Conservation (phyloP, 108 stramenopile species). For the Nitzschia palea region DNA sequence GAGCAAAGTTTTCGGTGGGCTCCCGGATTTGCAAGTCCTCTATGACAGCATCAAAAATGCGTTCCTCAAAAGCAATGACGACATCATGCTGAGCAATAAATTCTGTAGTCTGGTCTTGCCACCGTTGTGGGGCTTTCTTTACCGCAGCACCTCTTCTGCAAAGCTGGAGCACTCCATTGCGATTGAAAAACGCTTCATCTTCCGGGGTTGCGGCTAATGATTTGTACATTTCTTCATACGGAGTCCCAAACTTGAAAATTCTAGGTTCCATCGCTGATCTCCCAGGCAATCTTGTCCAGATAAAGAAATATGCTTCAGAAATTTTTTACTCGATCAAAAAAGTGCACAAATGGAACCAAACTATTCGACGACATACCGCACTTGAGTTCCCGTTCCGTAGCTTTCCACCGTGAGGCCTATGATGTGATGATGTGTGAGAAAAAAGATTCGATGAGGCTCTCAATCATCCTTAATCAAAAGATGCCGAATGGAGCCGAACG, state of each 20-base stretch:
- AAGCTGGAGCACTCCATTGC: conserved; percentile 85
- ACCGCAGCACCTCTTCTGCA: conserved; percentile 87
- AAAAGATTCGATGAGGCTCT: neutral
- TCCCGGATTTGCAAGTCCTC: conserved; percentile 91
- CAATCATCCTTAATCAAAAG: neutral
- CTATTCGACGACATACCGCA: conserved; percentile 50
- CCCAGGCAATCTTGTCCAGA: conserved; percentile 44
- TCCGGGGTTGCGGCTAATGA: conserved; percentile 71
- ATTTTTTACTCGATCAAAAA: no score
- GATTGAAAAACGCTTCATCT: conserved; percentile 80
- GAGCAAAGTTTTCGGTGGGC: conserved; percentile 85
- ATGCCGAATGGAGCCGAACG: no score
- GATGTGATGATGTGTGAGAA: neutral
- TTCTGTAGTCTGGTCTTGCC: conserved; percentile 80
- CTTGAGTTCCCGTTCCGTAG: conserved; percentile 91
- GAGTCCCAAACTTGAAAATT: conserved; percentile 90
- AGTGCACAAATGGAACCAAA: no score
- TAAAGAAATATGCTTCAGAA: no score
- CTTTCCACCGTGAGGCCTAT: conserved; percentile 77
- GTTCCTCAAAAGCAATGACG: conserved; percentile 89
- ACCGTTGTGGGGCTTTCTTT: conserved; percentile 84
- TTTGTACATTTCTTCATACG: conserved; percentile 88
- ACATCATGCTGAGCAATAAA: conserved; percentile 76
- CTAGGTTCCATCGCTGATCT: conserved; percentile 61
- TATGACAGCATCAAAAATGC: conserved; percentile 91